Percentiles rank a stretch among this genome's conserved stretches.
These are phyloP conservation scores for Anastatica hierochuntica DNA, from an alignment of 345 rosid genomes.

Conservation along the genomic window DNA sequence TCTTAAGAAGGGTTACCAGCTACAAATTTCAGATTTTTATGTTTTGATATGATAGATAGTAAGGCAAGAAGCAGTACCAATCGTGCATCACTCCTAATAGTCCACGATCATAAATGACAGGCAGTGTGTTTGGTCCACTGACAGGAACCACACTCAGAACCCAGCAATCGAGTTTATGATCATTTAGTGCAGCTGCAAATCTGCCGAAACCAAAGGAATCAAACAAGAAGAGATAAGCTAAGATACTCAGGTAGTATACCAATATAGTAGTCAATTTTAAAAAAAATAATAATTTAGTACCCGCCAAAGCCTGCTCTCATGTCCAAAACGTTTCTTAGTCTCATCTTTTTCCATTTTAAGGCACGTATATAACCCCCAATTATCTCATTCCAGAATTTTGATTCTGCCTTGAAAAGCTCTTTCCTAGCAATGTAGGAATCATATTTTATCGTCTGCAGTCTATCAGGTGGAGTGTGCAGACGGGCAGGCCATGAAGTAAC, in stretches of 20 bases:
- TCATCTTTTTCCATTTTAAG: slow-evolving; percentile 69
- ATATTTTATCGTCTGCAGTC: slow-evolving; percentile 71
- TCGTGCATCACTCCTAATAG: slow-evolving; percentile 90
- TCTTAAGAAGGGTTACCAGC: background rate
- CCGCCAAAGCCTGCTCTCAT: slow-evolving; percentile 98
- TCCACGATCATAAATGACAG: slow-evolving; percentile 95
- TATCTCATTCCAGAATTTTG: slow-evolving; percentile 74
- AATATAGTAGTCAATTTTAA: no score
- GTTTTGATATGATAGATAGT: background rate
- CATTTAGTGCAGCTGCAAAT: slow-evolving; percentile 96
- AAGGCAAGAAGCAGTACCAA: slow-evolving; percentile 45
- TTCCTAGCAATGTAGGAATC: slow-evolving; percentile 89
- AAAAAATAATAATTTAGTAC: no score
- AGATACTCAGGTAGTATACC: background rate
- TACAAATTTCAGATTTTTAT: background rate
- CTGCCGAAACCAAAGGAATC: slow-evolving; percentile 33
- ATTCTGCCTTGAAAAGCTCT: no score
- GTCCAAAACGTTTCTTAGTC: slow-evolving; percentile 80
- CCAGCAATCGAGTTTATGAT: slow-evolving; percentile 84
- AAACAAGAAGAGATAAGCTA: no score
- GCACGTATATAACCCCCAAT: slow-evolving; percentile 60
- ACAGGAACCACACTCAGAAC: slow-evolving; percentile 90
- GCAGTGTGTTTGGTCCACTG: slow-evolving; percentile 86
- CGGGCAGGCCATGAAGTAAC: slow-evolving; percentile 77
- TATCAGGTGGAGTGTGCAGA: slow-evolving; percentile 74